Evolutionary conservation across 169 alveolate genomes (phyloP).

Genomic region (Babesia divergens): DNA sequence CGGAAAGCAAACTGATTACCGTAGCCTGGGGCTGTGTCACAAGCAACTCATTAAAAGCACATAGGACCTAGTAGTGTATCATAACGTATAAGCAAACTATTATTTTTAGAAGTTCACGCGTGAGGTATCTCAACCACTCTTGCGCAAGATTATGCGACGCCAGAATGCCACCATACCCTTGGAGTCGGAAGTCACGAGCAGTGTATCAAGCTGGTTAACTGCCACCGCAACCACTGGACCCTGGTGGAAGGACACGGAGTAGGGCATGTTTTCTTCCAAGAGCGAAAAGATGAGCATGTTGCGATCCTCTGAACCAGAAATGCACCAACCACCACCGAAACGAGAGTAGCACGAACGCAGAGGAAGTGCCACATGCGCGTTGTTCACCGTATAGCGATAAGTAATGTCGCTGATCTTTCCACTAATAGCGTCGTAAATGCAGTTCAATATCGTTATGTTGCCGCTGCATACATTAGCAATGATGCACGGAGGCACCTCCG

Average conservation of each 20-base stretch:
- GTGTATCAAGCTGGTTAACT: slow-evolving; percentile 78
- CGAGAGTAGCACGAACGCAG: slow-evolving; percentile 68
- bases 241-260: slow-evolving; percentile 60
- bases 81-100: no score
- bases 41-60: no score
- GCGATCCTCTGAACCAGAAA: slow-evolving; percentile 78
- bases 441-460: slow-evolving; percentile 75
- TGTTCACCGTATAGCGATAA: slow-evolving; percentile 64
- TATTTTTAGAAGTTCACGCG: no score
- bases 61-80: no score
- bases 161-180: slow-evolving; percentile 82
- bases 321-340: slow-evolving; percentile 80
- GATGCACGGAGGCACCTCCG: slow-evolving; percentile 55
- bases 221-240: slow-evolving; percentile 84
- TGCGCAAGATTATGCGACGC: slow-evolving; percentile 65
- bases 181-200: slow-evolving; percentile 80
- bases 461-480: slow-evolving; percentile 79
- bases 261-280: slow-evolving; percentile 63
- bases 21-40: no score
- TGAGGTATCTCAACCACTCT: no score
- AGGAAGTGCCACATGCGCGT: slow-evolving; percentile 71
- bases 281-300: slow-evolving; percentile 71
- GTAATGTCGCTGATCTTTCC: slow-evolving; percentile 59
- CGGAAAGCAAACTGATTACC: no score
- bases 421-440: slow-evolving; percentile 68